Conservation (phyloP, 306 rosid species). For the Citrullus colocynthis region DNA sequence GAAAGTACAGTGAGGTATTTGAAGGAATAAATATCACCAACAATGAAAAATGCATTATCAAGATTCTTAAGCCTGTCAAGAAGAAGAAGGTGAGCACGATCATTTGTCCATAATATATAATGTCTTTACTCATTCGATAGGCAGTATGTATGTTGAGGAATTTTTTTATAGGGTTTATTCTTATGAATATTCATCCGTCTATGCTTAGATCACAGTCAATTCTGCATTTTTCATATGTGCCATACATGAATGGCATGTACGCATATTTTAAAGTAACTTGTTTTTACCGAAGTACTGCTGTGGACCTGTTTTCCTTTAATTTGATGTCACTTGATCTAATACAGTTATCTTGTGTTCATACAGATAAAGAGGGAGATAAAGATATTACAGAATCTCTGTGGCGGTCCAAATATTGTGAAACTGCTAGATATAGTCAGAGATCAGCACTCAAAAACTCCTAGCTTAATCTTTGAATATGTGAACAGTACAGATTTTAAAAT, state of each 20-base stretch:
- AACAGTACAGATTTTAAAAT: conserved; percentile 35
- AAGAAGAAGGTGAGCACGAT: conserved; percentile 45
- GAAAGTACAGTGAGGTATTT: conserved; percentile 95
- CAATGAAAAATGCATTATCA: conserved; percentile 85
- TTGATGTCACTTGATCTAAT: neutral
- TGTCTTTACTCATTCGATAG: neutral
- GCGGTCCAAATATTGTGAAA: conserved; percentile 34
- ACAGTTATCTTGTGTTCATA: neutral
- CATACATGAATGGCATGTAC: neutral
- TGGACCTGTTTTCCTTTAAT: neutral
- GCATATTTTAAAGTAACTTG: neutral
- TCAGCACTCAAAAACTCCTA: conserved; percentile 31
- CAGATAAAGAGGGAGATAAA: conserved; percentile 38
- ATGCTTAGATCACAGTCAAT: neutral
- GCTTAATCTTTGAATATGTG: conserved; percentile 33
- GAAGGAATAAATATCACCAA: conserved; percentile 82
- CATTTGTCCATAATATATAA: neutral
- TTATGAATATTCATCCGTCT: neutral
- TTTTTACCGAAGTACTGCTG: neutral
- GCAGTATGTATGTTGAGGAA: neutral
- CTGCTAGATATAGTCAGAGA: conserved; percentile 30
- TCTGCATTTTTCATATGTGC: neutral
- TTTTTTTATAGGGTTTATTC: neutral
- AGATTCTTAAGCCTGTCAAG: conserved; percentile 99
- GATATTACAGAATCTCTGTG: conserved; percentile 35